These are phyloP conservation scores for Capsella rubella DNA, from an alignment of 441 rosid species.

Conservation along the genomic window DNA sequence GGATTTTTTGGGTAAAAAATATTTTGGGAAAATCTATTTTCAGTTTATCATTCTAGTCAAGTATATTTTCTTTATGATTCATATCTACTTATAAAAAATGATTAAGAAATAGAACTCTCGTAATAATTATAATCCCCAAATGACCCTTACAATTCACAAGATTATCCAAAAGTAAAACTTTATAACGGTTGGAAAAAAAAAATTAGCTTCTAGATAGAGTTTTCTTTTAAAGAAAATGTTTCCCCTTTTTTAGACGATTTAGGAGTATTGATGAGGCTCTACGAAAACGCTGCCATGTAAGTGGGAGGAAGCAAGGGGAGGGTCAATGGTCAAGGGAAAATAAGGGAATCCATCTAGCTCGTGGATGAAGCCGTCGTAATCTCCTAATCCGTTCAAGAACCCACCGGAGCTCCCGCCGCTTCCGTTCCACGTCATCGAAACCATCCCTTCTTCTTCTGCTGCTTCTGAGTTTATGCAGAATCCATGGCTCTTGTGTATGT, in stretches of 20 bases:
- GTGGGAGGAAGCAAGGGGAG: constrained; percentile 20
- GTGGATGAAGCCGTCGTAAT: constrained; percentile 67
- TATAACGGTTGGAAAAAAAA: neutral
- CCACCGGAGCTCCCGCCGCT: constrained; percentile 51
- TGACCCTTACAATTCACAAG: constrained; percentile 20
- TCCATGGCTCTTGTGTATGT: constrained; percentile 25
- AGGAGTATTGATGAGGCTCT: constrained; percentile 23
- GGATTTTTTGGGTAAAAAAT: neutral
- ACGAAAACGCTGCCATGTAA: constrained; percentile 31
- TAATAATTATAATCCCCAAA: constrained; percentile 15
- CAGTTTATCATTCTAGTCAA: neutral
- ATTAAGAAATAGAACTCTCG: constrained; percentile 14
- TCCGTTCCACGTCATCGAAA: constrained; percentile 36
- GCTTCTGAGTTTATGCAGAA: constrained; percentile 32
- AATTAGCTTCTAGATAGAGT: constrained; percentile 4
- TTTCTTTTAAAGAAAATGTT: neutral
- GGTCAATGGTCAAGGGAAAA: constrained; percentile 49
- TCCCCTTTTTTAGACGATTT: neutral
- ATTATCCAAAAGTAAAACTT: constrained; percentile 32
- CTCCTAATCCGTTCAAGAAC: constrained; percentile 58
- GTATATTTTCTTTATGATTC: no score
- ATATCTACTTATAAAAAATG: neutral
- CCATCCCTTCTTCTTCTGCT: constrained; percentile 53
- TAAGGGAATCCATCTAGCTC: constrained; percentile 64
- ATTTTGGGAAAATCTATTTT: neutral